Evolutionary conservation across 495 filamentous ascomycete genomes (phyloP), one percentile per base, ranked within the genome.

Genomic region (Tuber brumale): DNA sequence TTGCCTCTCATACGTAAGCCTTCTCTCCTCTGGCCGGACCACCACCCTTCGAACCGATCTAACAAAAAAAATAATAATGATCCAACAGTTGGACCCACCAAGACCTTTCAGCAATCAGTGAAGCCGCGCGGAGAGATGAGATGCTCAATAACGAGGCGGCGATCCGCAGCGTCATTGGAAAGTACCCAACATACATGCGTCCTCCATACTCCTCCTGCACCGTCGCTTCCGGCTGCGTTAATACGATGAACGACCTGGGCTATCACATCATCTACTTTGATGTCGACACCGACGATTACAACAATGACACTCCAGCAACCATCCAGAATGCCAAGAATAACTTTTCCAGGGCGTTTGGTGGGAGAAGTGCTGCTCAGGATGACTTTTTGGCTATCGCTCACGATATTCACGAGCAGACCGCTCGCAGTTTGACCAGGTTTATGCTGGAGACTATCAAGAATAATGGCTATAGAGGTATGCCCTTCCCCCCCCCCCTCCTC

Each of bases 261-360:
- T 85, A 85, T 48, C 85, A 85, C 45, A 82, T 87, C 44, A 77
- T 84, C 76, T 84, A 85, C 72, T 86, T 84, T 19, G 85, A 87
- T 44, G 70, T 87, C 19, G 86, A 87, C 66, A 85, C 86, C 66
- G 81, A 84, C 69, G 85, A 87, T 80, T 87, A 85, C 44, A 69
- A 81, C 27, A 70, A 85, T 51, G 78, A 82, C 70, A 72, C 61
- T 18, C 74, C 77, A 6, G 70, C 18, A 21, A 72, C 43, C 21
- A 84, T 84, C 39, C 71, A 77, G 23, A 48, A 45, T 8, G 45
- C 80, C 7, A 81, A 80, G 76, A 41, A 80, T 14, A 83, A 48
- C 9, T 85, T 86, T 45, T 48, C 80, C 14, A 44, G 12, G 6
- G 44, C 75, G 9, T 10, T 81, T 3, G 10, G 18, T 8, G 72